phyloP scores from a whole-genome alignment of 2,329 filamentous ascomycete genomes.

The Gyromitra esculenta region DNA sequence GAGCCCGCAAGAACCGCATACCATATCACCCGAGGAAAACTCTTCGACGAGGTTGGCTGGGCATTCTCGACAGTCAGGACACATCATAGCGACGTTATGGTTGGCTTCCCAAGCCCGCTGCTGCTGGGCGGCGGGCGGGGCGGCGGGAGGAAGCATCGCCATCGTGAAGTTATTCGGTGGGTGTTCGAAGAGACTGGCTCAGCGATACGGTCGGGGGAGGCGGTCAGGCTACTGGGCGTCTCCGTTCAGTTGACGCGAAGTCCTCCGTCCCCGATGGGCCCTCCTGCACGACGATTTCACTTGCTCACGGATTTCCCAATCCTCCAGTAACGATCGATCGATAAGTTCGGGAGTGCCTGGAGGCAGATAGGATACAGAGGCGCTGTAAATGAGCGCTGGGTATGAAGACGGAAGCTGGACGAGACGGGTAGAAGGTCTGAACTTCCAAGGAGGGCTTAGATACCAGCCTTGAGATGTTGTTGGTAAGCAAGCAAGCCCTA shows the following conservation, averaged over 20 bases:
- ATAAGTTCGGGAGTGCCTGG: constrained; percentile 14
- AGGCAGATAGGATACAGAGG: constrained; percentile 17
- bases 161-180: constrained; percentile 24
- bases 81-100: constrained; percentile 84
- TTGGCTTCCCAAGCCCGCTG: constrained; percentile 70
- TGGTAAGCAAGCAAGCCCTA: constrained; percentile 45
- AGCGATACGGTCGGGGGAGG: not conserved
- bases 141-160: constrained; percentile 48
- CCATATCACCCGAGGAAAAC: constrained; percentile 89
- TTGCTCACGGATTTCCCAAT: constrained; percentile 19
- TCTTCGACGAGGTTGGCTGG: constrained; percentile 96
- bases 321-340: constrained; percentile 22
- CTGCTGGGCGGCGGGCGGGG: constrained; percentile 39
- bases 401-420: constrained; percentile 21
- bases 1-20: constrained; percentile 89
- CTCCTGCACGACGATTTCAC: constrained; percentile 36
- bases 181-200: constrained; percentile 4
- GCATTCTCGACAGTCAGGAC: constrained; percentile 87
- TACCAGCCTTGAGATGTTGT: constrained; percentile 9
- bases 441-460: constrained; percentile 9
- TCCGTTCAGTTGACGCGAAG: constrained; percentile 34
- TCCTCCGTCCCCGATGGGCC: constrained; percentile 28
- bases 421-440: constrained; percentile 21
- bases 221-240: constrained; percentile 8
- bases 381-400: constrained; percentile 27